Base-by-base conservation (phyloP, 2,329 filamentous ascomycete genomes). In the Aureobasidium lini region DNA sequence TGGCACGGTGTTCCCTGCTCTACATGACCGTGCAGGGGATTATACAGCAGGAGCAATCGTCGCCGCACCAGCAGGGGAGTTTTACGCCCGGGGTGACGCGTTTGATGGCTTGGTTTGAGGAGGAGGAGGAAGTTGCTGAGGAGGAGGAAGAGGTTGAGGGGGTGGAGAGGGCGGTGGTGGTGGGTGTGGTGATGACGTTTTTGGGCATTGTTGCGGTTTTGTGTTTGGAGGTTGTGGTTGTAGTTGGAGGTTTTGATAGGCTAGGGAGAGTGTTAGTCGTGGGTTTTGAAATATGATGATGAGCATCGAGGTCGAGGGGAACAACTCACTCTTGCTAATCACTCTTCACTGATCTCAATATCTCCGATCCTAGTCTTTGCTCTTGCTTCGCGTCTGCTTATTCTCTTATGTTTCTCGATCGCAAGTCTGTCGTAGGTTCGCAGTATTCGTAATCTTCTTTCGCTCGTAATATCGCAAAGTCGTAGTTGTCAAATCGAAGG, bases 1-100 rank as follows among this genome's bases (percentile, higher is more conserved):
- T 52, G 28, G 49, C 31, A 32, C 23, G n/a, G 23, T 34, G 28
- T 4, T 8, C 4, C 11, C 5, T 32, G 37, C 15, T 54, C 53
- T 57, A 62, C 60, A 62, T 62, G 18, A 62, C 57, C 6, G 60
- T 62, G 60, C 60, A 62, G 29, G 60, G 60, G 32, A 62, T 62
- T 36, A 62, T 60, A 32, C 60, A 62, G 57, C 60, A 62, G 16
- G 42, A 46, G 39, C 60, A 62, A 37, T 59, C 54, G 47, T 59
- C 60, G 16, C 60, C 60, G 48, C 59, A 61, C 59, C 59, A 61
- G 39, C 59, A 61, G 11, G 59, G 59, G 3, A 61, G 36, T 13
- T 57, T 57, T 9, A 61, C 52, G 23, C 52, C 44, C 4, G 59
- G 52, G 1, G 52, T 57, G 10, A 28, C 39, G 44, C 39, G 37